Conservation (phyloP, 495 filamentous ascomycete species). For the Penicillium simplicissimum region DNA sequence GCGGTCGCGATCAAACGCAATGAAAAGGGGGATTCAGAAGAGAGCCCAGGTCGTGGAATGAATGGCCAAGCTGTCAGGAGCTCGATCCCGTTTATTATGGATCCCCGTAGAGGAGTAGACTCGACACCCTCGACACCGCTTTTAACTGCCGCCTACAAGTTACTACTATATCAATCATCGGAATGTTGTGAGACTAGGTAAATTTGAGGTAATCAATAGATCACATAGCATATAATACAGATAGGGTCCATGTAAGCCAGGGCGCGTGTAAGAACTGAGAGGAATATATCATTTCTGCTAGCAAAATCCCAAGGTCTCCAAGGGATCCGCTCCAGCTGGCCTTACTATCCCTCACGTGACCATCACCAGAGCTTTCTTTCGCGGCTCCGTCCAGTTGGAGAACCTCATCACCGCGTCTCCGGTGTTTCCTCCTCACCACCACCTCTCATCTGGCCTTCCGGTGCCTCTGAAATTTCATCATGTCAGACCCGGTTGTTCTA, state of each 20-base stretch:
- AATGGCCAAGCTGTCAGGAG: constrained; percentile 18
- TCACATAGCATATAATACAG: no score
- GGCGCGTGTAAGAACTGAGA: background rate
- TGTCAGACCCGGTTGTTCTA: constrained; percentile 54
- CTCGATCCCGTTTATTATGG: constrained; percentile 13
- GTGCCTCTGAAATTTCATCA: constrained; percentile 24
- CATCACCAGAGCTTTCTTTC: constrained; percentile 34
- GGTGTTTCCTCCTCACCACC: constrained; percentile 11
- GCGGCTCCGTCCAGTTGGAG: constrained; percentile 12
- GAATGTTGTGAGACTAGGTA: no score
- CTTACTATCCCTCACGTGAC: constrained; percentile 26
- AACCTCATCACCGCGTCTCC: constrained; percentile 16
- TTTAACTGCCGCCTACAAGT: background rate
- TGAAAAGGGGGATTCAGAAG: background rate
- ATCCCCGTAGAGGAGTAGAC: background rate
- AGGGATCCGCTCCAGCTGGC: background rate
- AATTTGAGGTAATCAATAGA: no score
- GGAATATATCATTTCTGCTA: background rate
- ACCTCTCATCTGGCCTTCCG: constrained; percentile 3
- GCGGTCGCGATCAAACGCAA: constrained; percentile 9
- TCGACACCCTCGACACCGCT: background rate
- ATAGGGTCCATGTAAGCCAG: no score
- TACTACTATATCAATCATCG: no score
- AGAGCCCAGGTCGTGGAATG: constrained; percentile 8
- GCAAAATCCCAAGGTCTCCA: background rate